phyloP scores from a whole-genome alignment of 768 basidiomycete genomes.

The Trametes cingulata region DNA sequence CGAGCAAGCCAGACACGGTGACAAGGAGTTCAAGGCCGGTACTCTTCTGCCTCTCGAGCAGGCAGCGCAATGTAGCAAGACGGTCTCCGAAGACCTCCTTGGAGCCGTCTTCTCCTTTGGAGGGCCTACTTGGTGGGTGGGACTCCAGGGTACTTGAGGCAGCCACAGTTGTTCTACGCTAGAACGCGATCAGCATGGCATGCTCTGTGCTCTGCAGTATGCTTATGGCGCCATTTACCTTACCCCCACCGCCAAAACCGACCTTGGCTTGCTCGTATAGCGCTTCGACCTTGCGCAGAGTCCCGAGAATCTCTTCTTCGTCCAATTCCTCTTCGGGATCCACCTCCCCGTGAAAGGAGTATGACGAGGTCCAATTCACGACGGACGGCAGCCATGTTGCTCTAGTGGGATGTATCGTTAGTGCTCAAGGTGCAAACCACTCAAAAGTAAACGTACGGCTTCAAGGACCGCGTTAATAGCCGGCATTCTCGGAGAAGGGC shows the following conservation, averaged over 20 bases:
- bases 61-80: constrained; percentile 20
- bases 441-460: constrained; percentile 51
- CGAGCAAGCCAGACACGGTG: constrained; percentile 55
- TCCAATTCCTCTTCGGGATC: constrained; percentile 27
- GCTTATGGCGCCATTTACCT: constrained; percentile 35
- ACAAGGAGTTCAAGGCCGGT: constrained; percentile 62
- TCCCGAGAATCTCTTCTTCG: constrained; percentile 41
- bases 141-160: neutral
- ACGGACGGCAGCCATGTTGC: constrained; percentile 30
- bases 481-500: constrained; percentile 66
- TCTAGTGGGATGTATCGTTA: neutral
- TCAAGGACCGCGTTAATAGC: constrained; percentile 61
- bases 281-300: constrained; percentile 45
- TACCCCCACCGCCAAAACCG: constrained; percentile 42
- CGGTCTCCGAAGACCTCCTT: constrained; percentile 14
- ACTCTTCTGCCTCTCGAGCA: constrained; percentile 11
- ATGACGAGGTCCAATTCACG: constrained; percentile 34
- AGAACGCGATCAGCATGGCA: neutral
- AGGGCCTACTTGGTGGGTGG: neutral
- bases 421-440: no score
- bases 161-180: constrained; percentile 48
- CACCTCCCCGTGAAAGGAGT: constrained; percentile 39
- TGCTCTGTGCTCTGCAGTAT: no score
- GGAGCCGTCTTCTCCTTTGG: neutral
- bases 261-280: constrained; percentile 55